A percentile compares a stretch with the other conserved stretches of the same genome.
Evolutionary conservation across 768 basidiomycete genomes (phyloP).

Genomic region (Neoboletus brunneissimus): DNA sequence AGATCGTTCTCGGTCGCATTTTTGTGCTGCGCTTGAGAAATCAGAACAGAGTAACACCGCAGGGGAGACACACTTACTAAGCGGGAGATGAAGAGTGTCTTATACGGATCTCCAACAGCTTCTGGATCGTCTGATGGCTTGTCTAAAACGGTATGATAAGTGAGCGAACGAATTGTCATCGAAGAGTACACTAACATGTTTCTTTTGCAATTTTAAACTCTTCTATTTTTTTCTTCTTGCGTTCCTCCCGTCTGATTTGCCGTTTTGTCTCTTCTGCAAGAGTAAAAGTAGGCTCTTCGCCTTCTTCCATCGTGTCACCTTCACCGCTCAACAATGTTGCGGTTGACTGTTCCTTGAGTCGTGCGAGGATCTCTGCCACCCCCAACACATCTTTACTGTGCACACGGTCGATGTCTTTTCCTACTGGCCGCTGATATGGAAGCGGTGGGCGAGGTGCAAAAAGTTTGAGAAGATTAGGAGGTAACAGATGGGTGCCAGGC

Average conservation of each 20-base stretch:
- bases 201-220: conserved; percentile 81
- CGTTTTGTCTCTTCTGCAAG: conserved; percentile 81
- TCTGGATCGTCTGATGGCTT: conserved; percentile 90
- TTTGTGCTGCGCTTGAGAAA: conserved; percentile 64
- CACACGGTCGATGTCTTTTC: conserved; percentile 77
- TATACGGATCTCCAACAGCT: conserved; percentile 95
- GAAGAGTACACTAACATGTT: conserved; percentile 60
- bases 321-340: conserved; percentile 58
- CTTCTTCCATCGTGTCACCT: conserved; percentile 76
- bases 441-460: conserved; percentile 93
- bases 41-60: conserved; percentile 8
- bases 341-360: conserved; percentile 76
- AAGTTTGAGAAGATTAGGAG: conserved; percentile 93
- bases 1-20: conserved; percentile 88
- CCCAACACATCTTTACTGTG: conserved; percentile 67
- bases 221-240: conserved; percentile 72
- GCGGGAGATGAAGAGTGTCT: conserved; percentile 94
- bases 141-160: conserved; percentile 48
- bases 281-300: conserved; percentile 77
- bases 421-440: conserved; percentile 81
- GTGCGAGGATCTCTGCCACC: conserved; percentile 70
- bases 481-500: conserved; percentile 83
- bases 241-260: conserved; percentile 72
- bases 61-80: conserved; percentile 49
- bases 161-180: background rate